A percentile compares a stretch with the other conserved stretches of the same genome.
Conservation (phyloP, 306 rosid genomes). For the Carpinus fangiana region DNA sequence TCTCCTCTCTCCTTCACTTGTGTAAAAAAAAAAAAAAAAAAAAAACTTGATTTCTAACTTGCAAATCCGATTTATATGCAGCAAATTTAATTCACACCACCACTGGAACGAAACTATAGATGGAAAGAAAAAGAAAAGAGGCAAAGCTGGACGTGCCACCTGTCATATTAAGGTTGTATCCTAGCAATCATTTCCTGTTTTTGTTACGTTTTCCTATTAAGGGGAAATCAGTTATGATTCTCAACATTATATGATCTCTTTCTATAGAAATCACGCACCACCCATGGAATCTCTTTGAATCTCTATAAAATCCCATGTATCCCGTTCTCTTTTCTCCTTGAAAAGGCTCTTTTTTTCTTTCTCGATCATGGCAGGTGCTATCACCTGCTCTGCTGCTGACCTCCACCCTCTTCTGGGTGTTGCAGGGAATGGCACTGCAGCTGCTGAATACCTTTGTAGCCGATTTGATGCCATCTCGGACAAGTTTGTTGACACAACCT, state of each 20-base stretch:
- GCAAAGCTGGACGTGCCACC: not conserved
- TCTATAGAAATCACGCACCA: not conserved
- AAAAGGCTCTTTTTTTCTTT: not conserved
- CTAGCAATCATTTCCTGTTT: too few species aligned
- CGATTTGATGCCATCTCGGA: conserved; percentile 35
- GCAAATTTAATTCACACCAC: not conserved
- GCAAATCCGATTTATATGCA: conserved; percentile 6
- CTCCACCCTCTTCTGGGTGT: conserved; percentile 45
- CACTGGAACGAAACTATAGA: not conserved
- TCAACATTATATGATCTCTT: not conserved
- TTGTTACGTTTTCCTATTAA: not conserved
- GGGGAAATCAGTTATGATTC: not conserved
- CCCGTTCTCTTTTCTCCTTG: too few species aligned
- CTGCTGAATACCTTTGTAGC: conserved; percentile 46
- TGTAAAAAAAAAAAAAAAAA: too few species aligned
- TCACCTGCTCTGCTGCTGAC: conserved; percentile 47
- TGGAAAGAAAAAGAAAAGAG: not conserved
- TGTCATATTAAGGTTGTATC: too few species aligned
- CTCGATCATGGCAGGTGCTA: conserved; percentile 10
- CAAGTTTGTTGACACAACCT: conserved; percentile 46
- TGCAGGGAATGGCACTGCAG: conserved; percentile 26
- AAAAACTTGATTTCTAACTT: not conserved
- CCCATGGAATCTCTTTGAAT: not conserved
- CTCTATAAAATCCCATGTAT: too few species aligned
- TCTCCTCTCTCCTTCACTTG: too few species aligned